phyloP scores from a whole-genome alignment of 352 stramenopile species.

The Thalassiosira mediterranea region DNA sequence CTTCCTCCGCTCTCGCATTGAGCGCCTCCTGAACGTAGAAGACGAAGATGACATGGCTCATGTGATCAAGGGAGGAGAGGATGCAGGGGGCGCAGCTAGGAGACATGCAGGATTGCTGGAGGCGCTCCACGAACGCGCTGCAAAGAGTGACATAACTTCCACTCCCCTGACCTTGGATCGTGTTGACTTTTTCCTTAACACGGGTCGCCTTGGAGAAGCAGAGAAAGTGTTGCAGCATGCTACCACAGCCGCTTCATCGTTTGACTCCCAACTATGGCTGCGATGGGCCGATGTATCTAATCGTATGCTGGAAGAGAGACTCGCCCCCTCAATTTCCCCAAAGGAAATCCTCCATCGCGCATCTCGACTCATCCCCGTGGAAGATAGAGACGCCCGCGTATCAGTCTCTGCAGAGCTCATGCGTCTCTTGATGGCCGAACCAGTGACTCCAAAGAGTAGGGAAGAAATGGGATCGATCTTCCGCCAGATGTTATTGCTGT shows the following conservation, averaged over 20 bases:
- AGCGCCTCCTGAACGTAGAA: slow-evolving; percentile 23
- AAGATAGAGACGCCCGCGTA: slow-evolving; percentile 41
- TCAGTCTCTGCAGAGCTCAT: slow-evolving; percentile 66
- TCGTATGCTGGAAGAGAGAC: slow-evolving; percentile 4
- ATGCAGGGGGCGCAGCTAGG: slow-evolving; percentile 7
- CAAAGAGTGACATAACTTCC: slow-evolving; percentile 25
- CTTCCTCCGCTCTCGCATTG: slow-evolving; percentile 54
- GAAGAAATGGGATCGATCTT: slow-evolving; percentile 49
- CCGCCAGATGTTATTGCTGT: slow-evolving; percentile 64
- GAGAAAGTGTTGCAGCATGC: slow-evolving; percentile 40
- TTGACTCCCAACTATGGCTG: slow-evolving; percentile 42
- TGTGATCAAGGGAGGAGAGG: slow-evolving; percentile 18
- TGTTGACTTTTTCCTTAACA: slow-evolving; percentile 45
- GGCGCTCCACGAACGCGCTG: slow-evolving; percentile 21
- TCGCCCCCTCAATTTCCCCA: slow-evolving; percentile 19
- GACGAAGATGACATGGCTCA: slow-evolving; percentile 22
- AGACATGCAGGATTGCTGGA: slow-evolving; percentile 29
- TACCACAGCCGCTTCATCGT: not conserved
- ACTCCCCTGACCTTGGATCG: slow-evolving; percentile 57
- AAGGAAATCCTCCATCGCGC: slow-evolving; percentile 49
- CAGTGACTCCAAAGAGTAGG: slow-evolving; percentile 3
- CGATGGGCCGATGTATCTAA: slow-evolving; percentile 51
- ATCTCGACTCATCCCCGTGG: slow-evolving; percentile 53
- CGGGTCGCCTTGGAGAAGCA: slow-evolving; percentile 34
- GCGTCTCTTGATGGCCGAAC: slow-evolving; percentile 39